phyloP scores from a whole-genome alignment of 2,329 filamentous ascomycete genomes.

The Fusarium haematococcum region DNA sequence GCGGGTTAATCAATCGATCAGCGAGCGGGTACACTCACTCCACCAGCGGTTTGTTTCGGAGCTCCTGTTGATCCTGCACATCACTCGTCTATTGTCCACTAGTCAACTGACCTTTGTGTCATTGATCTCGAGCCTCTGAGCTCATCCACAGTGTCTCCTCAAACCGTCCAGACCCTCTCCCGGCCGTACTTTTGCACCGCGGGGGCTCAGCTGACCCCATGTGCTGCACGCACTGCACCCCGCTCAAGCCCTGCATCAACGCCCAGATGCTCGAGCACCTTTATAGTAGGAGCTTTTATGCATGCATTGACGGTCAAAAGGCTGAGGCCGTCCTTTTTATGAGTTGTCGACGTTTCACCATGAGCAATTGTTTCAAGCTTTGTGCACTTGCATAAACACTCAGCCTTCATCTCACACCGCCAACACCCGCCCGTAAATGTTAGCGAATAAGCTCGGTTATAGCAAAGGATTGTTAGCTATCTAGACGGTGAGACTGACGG shows the following conservation, averaged over 20 bases:
- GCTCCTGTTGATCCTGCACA: background rate
- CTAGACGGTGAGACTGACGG: background rate
- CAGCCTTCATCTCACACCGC: background rate
- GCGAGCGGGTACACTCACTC: background rate
- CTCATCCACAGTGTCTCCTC: background rate
- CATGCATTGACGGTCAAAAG: constrained; percentile 16
- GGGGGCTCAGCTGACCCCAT: background rate
- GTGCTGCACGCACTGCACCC: background rate
- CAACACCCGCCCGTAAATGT: background rate
- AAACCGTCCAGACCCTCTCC: background rate
- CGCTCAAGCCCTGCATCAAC: background rate
- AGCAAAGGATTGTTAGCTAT: background rate
- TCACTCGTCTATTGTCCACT: background rate
- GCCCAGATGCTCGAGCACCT: background rate
- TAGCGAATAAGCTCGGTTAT: background rate
- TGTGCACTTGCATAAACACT: background rate
- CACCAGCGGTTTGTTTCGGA: background rate
- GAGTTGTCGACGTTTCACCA: background rate
- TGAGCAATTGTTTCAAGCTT: background rate
- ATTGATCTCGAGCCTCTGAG: background rate
- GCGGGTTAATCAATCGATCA: background rate
- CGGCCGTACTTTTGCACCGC: background rate
- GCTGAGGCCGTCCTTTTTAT: constrained; percentile 4
- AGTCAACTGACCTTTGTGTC: background rate
- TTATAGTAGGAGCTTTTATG: constrained; percentile 9